A percentile compares a stretch with the other conserved stretches of the same genome.
Evolutionary conservation across 2,329 filamentous ascomycete genomes (phyloP).

Genomic region (Fusarium scirpi): DNA sequence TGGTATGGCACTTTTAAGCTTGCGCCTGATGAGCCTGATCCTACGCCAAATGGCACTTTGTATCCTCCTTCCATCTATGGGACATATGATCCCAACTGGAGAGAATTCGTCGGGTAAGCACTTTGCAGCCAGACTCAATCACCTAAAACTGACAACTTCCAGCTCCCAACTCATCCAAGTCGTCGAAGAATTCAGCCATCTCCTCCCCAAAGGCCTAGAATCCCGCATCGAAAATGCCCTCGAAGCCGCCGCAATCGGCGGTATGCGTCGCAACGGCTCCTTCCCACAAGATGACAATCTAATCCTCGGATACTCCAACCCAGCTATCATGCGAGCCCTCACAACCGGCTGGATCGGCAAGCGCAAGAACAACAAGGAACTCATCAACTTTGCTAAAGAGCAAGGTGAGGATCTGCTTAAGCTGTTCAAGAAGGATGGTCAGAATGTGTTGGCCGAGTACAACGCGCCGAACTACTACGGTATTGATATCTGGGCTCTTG

Average conservation of each 20-base stretch:
- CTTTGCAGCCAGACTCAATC: accelerated
- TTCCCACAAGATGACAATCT: constrained; percentile 7
- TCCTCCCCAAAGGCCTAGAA: constrained; percentile 4
- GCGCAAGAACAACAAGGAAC: constrained; percentile 52
- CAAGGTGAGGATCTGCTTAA: constrained; percentile 49
- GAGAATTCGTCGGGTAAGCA: constrained; percentile 17
- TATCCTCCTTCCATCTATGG: constrained; percentile 21
- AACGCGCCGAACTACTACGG: constrained; percentile 21
- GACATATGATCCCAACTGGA: constrained; percentile 18
- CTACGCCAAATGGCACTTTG: constrained; percentile 2
- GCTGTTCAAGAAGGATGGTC: constrained; percentile 43
- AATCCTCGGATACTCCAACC: constrained; percentile 57
- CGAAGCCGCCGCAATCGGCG: constrained; percentile 13
- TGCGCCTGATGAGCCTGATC: constrained; percentile 19
- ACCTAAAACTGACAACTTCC: accelerated
- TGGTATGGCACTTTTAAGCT: constrained; percentile 27
- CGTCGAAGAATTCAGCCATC: constrained; percentile 10
- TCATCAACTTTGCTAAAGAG: constrained; percentile 53
- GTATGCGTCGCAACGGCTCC: constrained; percentile 22
- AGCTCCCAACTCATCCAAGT: constrained; percentile 16
- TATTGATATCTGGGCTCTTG: constrained; percentile 21
- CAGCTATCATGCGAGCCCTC: constrained; percentile 55
- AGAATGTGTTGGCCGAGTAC: constrained; percentile 7
- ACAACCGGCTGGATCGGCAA: constrained; percentile 57
- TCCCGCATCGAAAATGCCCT: constrained; percentile 14